Evolutionary conservation across 306 rosid genomes (phyloP).

Genomic region (Geum urbanum): DNA sequence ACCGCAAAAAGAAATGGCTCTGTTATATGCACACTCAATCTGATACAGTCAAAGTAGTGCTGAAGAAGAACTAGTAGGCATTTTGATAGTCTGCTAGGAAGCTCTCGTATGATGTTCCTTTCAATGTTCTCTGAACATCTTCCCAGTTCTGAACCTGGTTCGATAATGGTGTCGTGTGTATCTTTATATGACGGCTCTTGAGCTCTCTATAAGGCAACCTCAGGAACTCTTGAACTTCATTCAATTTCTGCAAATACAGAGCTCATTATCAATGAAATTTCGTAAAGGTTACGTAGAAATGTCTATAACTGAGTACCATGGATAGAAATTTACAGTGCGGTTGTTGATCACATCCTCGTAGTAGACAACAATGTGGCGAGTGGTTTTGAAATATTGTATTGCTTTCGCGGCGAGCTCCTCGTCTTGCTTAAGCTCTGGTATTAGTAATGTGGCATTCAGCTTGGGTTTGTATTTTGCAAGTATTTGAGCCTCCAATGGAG

Average conservation of each 20-base stretch:
- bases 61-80: background rate
- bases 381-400: conserved; percentile 43
- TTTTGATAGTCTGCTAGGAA: conserved; percentile 33
- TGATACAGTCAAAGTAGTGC: background rate
- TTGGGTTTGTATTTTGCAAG: conserved; percentile 56
- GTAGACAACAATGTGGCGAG: conserved; percentile 54
- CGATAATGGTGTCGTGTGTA: conserved; percentile 47
- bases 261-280: background rate
- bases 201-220: conserved; percentile 48
- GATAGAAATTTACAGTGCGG: conserved; percentile 38
- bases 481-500: conserved; percentile 45
- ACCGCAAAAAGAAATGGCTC: background rate
- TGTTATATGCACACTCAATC: background rate
- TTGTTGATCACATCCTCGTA: conserved; percentile 60
- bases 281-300: background rate
- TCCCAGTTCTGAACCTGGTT: conserved; percentile 60
- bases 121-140: conserved; percentile 36
- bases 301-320: background rate
- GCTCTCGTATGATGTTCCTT: conserved; percentile 40
- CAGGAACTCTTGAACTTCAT: conserved; percentile 59
- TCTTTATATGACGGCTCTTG: conserved; percentile 54
- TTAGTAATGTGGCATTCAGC: conserved; percentile 34
- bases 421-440: conserved; percentile 41
- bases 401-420: conserved; percentile 38
- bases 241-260: conserved; percentile 37